Evolutionary conservation across 75 land plant genomes (phyloP).

Genomic region (Isoetes taiwanensis): DNA sequence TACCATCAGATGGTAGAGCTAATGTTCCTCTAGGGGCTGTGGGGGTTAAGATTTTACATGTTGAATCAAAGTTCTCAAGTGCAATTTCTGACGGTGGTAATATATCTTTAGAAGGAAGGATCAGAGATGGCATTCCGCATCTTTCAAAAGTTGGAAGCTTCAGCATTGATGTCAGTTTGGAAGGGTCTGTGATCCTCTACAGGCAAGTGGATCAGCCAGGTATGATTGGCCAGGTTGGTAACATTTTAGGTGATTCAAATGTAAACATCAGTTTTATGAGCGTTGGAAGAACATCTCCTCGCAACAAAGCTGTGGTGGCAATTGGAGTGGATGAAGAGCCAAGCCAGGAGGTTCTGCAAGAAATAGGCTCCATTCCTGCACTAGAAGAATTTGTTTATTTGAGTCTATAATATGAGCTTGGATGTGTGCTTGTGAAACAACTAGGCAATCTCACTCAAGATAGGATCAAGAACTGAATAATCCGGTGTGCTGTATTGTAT

Average conservation of each 20-base stretch:
- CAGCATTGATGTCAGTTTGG: conserved; percentile 68
- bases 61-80: conserved; percentile 63
- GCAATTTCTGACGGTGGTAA: conserved; percentile 54
- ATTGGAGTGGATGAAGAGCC: conserved; percentile 83
- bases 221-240: conserved; percentile 74
- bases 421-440: no score
- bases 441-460: no score
- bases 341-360: conserved; percentile 32
- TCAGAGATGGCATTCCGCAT: conserved; percentile 62
- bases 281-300: conserved; percentile 55
- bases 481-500: no score
- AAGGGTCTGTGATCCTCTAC: conserved; percentile 66
- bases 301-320: conserved; percentile 66
- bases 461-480: no score
- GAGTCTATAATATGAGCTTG: conserved; percentile 59
- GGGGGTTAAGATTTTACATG: conserved; percentile 44
- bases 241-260: conserved; percentile 54
- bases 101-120: conserved; percentile 46
- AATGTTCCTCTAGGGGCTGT: conserved; percentile 53
- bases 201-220: conserved; percentile 89
- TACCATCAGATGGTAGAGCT: conserved; percentile 35
- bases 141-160: conserved; percentile 61
- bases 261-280: conserved; percentile 89
- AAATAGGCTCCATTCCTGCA: conserved; percentile 56
- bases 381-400: conserved; percentile 72